Conservation (phyloP, 2,329 filamentous ascomycete species). For the Colletotrichum sidae region DNA sequence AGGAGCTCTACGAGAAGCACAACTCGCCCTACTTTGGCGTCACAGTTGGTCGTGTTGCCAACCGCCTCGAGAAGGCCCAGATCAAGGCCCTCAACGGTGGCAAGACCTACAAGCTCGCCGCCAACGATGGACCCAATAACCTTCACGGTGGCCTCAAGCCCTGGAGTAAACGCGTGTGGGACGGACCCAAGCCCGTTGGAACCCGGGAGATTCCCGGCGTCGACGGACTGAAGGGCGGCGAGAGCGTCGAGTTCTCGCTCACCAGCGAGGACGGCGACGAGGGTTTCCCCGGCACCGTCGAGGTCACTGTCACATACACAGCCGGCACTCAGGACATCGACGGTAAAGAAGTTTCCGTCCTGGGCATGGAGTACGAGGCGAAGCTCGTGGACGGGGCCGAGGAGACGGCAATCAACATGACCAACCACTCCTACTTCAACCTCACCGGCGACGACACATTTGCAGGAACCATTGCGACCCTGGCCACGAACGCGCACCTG, state of each 20-base stretch:
- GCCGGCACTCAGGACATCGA: constrained; percentile 73
- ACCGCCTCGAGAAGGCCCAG: constrained; percentile 80
- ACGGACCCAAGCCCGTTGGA: constrained; percentile 75
- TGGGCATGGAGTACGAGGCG: constrained; percentile 92
- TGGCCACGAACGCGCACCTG: constrained; percentile 74
- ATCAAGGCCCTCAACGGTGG: constrained; percentile 78
- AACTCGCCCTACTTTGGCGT: constrained; percentile 89
- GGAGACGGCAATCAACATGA: constrained; percentile 94
- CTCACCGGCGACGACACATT: constrained; percentile 65
- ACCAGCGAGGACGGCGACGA: constrained; percentile 85
- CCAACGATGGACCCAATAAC: constrained; percentile 83
- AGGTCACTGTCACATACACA: constrained; percentile 82
- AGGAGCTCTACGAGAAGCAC: constrained; percentile 79
- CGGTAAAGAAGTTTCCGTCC: constrained; percentile 74
- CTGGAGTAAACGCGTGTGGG: constrained; percentile 85
- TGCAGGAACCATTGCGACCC: constrained; percentile 73
- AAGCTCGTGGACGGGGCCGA: constrained; percentile 78
- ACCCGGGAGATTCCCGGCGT: constrained; percentile 61
- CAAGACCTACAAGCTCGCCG: constrained; percentile 74
- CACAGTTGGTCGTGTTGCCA: constrained; percentile 88
- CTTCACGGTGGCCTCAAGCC: constrained; percentile 79
- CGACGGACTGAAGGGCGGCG: constrained; percentile 67
- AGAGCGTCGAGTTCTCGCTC: constrained; percentile 74
- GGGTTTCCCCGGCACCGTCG: constrained; percentile 88
- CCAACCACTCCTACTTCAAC: constrained; percentile 91